Conservation (phyloP, 176 grass and related monocot genomes). For the Phyllostachys edulis region DNA sequence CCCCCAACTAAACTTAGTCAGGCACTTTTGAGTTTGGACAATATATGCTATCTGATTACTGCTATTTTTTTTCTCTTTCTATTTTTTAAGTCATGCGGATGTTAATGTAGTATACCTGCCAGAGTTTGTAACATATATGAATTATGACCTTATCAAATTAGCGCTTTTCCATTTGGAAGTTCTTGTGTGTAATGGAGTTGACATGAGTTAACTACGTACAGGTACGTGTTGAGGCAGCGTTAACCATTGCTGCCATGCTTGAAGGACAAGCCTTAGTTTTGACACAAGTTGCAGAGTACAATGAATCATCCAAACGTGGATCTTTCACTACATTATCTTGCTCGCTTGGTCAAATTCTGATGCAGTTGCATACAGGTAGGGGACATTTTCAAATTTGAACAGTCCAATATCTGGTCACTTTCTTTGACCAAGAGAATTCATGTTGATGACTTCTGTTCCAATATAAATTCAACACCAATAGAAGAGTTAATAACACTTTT, state of each 20-base stretch:
- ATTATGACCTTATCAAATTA: not conserved
- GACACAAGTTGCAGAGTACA: conserved; percentile 92
- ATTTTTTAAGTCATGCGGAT: not conserved
- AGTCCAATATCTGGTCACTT: not conserved
- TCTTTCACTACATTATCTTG: conserved; percentile 89
- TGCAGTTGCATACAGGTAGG: conserved; percentile 92
- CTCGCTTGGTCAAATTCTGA: conserved; percentile 87
- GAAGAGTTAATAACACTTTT: not conserved
- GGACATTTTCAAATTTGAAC: conserved; percentile 3
- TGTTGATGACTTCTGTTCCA: not conserved
- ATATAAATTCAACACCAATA: not conserved
- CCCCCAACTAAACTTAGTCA: not conserved
- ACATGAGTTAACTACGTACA: conserved; percentile 28
- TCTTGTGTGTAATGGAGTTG: not conserved
- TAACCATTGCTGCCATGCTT: conserved; percentile 73
- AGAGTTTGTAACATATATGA: conserved; percentile 5
- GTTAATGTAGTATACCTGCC: conserved; percentile 4
- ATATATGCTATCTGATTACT: conserved; percentile 1
- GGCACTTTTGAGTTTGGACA: not conserved
- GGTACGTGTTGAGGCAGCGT: conserved; percentile 78
- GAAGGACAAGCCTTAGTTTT: conserved; percentile 76
- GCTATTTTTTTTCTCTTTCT: not conserved
- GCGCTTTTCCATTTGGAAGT: conserved; percentile 3
- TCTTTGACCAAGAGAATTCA: not conserved
- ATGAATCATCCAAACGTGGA: conserved; percentile 70